These are phyloP conservation scores for Candida maltosa DNA, from an alignment of 805 yeast genomes.

Conservation along the genomic window DNA sequence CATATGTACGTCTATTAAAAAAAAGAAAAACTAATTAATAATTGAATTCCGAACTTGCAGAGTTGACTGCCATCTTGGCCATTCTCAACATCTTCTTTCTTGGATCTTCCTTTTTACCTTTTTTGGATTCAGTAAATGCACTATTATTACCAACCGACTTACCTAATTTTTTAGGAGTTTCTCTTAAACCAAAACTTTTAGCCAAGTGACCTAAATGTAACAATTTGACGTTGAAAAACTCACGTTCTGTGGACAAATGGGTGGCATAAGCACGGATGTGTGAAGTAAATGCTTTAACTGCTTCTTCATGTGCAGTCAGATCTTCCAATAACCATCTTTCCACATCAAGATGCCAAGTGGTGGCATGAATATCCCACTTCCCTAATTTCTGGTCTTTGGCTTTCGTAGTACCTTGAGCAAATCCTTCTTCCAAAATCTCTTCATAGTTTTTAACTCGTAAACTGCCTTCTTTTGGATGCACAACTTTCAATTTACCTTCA, in stretches of 20 bases:
- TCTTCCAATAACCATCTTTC: constrained; percentile 87
- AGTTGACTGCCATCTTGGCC: constrained; percentile 67
- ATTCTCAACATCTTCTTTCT: constrained; percentile 70
- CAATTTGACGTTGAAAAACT: constrained; percentile 72
- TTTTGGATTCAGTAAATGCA: constrained; percentile 27
- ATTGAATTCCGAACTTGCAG: constrained; percentile 74
- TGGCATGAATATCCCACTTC: constrained; percentile 91
- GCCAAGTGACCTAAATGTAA: constrained; percentile 96
- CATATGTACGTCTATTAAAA: background rate
- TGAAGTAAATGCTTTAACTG: constrained; percentile 79
- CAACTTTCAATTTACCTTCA: constrained; percentile 43
- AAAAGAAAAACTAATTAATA: constrained; percentile 22
- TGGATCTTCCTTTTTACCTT: constrained; percentile 59
- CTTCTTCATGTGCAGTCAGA: constrained; percentile 53
- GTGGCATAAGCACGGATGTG: constrained; percentile 96
- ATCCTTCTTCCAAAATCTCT: constrained; percentile 26
- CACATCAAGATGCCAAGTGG: constrained; percentile 89
- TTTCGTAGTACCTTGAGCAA: constrained; percentile 33
- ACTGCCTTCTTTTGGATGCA: constrained; percentile 36
- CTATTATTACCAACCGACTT: constrained; percentile 29
- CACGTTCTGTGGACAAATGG: constrained; percentile 78
- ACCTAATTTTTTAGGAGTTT: constrained; percentile 83
- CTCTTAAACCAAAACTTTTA: constrained; percentile 90
- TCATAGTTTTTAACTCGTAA: constrained; percentile 35
- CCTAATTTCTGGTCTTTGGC: constrained; percentile 35